Base-by-base conservation (phyloP, 192 early-diverging fungal species). In the Podochytrium sp. region DNA sequence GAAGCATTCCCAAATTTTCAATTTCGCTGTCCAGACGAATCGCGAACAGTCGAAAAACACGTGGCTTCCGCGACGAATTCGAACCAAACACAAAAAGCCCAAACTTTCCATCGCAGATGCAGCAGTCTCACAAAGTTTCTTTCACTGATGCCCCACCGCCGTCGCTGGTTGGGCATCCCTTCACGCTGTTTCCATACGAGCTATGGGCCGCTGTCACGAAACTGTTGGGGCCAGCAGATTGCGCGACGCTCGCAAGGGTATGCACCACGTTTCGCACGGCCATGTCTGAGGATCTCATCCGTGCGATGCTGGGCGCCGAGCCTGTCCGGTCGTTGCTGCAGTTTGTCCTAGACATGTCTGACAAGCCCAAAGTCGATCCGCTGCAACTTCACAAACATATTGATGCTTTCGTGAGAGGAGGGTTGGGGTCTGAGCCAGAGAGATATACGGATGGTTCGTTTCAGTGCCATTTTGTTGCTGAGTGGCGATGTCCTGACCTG, bases 401-500 rank as follows among this genome's bases (percentile, higher is more conserved):
- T 27, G 74, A 76, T 37, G 65, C 50, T 23, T 76, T 70, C 39
- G n/a, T 76, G 7, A 34, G 47, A n/a, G 23, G 65, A 0, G 67
- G 68, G 12, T 40, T 76, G n/a, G 72, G 72, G 12, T 34, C 51
- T 18, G 74, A 76, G 40, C 74, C 74, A 30, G 55, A 57, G 7
- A 53, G 67, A 4, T 58, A 60, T 27, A 76, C 74, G 4, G 64
- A 68, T 76, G 74, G 66, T 69, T 25, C 33, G 38, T 65, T n/a
- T 25, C 6, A 16, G 16, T 47, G 0, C 41, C 5, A 2, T 20
- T 47, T 25, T 2, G n/a, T 62, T 1, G 6, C 2, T 33, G 18
- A 14, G 12, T 56, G 12, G 18, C 38, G 14, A 1, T 16, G 18
- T 30, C 16, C 60, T 20, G 18, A 62, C 38, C 34, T 12, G n/a